These are phyloP conservation scores for Dendrostoma leiphaemia DNA, from an alignment of 2,329 filamentous ascomycete genomes.

Conservation along the genomic window DNA sequence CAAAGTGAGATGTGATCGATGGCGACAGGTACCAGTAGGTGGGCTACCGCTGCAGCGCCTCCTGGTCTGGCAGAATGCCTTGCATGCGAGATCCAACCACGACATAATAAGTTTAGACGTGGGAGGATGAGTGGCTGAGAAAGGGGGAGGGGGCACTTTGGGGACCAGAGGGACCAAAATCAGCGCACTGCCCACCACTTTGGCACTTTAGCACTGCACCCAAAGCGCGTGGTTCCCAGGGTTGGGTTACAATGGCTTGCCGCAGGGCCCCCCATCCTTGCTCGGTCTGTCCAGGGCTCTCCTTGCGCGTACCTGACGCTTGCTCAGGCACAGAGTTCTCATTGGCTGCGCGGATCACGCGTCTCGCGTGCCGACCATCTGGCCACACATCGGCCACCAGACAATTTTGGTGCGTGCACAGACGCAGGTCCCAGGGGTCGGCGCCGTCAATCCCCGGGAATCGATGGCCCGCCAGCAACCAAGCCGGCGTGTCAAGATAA, in stretches of 20 bases:
- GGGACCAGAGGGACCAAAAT: too few relatives aligned
- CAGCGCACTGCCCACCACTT: too few relatives aligned
- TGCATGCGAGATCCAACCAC: too few relatives aligned
- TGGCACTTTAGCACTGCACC: neutral
- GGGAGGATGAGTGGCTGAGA: too few relatives aligned
- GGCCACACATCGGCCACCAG: too few relatives aligned
- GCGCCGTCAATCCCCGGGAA: neutral
- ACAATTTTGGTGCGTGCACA: neutral
- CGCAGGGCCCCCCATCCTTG: neutral
- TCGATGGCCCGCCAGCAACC: neutral
- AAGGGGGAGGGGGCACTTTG: too few relatives aligned
- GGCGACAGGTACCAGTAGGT: neutral
- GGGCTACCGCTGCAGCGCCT: neutral
- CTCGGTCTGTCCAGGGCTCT: neutral
- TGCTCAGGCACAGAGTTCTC: constrained; percentile 15
- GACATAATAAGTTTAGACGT: too few relatives aligned
- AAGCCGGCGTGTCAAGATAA: neutral
- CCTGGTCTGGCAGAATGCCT: neutral
- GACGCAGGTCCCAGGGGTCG: constrained; percentile 2
- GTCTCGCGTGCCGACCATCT: constrained; percentile 5
- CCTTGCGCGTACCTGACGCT: constrained; percentile 10
- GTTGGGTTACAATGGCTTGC: constrained; percentile 1
- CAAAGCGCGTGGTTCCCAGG: neutral
- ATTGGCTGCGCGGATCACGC: constrained; percentile 18
- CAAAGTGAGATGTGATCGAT: neutral